Evolutionary conservation across 306 rosid genomes (phyloP).

Genomic region (Prunus davidiana): DNA sequence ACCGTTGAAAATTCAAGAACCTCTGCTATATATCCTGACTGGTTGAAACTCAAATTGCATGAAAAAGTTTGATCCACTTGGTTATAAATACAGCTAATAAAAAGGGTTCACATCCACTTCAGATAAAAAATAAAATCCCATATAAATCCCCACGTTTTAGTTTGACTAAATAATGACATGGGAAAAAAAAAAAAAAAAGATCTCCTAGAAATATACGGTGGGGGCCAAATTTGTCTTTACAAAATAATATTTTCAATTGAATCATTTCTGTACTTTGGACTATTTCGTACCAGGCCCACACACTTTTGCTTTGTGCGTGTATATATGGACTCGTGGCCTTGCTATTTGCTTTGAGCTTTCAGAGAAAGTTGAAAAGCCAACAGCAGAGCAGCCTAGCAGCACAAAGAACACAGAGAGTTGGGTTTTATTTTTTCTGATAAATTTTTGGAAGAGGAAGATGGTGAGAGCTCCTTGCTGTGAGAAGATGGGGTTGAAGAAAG

Average conservation of each 20-base stretch:
- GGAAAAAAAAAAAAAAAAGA: neutral
- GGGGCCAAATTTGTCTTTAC: neutral
- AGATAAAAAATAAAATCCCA: neutral
- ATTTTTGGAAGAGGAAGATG: conserved; percentile 31
- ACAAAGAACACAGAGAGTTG: neutral
- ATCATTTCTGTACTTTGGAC: neutral
- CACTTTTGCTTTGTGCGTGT: neutral
- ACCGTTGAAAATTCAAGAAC: neutral
- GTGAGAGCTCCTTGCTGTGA: conserved; percentile 92
- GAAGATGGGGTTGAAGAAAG: conserved; percentile 93
- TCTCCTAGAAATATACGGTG: neutral
- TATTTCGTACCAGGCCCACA: neutral
- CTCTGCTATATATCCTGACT: neutral
- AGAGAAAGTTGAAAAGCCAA: no score
- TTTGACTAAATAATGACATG: conserved; percentile 11
- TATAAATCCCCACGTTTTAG: conserved; percentile 4
- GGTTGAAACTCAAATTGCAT: neutral
- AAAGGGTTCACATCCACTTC: neutral
- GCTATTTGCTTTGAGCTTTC: neutral
- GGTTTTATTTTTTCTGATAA: neutral
- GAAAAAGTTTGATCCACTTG: conserved; percentile 2
- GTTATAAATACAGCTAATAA: neutral
- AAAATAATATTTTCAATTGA: neutral
- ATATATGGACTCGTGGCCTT: neutral
- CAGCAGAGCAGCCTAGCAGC: no score